Evolutionary conservation across 495 filamentous ascomycete species (phyloP).

Genomic region (Penicillium maclennaniae): DNA sequence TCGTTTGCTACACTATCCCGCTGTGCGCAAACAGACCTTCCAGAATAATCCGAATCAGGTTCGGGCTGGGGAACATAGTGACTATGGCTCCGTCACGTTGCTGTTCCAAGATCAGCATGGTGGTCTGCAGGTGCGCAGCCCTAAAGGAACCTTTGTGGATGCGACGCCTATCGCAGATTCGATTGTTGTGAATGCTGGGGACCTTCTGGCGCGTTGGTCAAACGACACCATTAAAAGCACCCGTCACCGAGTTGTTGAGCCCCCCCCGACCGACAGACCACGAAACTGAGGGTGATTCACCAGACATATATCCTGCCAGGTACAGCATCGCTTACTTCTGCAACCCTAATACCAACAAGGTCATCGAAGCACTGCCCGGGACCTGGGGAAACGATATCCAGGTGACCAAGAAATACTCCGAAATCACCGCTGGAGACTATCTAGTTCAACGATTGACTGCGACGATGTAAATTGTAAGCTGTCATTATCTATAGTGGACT

Average conservation of each 20-base stretch:
- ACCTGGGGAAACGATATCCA: conserved; percentile 63
- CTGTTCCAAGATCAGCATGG: conserved; percentile 85
- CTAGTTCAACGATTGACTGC: conserved; percentile 72
- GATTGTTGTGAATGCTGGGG: conserved; percentile 88
- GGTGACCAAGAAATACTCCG: conserved; percentile 71
- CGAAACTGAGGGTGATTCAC: conserved; percentile 12
- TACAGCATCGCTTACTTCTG: conserved; percentile 74
- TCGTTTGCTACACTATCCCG: conserved; percentile 84
- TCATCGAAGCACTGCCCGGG: conserved; percentile 83
- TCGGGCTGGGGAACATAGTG: conserved; percentile 79
- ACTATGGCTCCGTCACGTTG: conserved; percentile 85
- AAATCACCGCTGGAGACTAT: conserved; percentile 78
- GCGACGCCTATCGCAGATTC: conserved; percentile 79
- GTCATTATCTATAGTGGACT: not conserved
- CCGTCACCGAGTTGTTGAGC: conserved; percentile 85
- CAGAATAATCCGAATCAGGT: conserved; percentile 67
- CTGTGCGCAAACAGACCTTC: conserved; percentile 65
- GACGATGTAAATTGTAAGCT: conserved; percentile 49
- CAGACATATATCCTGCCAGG: conserved; percentile 40
- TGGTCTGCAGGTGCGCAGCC: conserved; percentile 78
- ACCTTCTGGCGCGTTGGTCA: conserved; percentile 83
- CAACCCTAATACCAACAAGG: conserved; percentile 76
- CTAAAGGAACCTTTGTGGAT: conserved; percentile 74
- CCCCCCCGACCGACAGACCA: conserved; percentile 47
- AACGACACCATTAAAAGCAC: conserved; percentile 89